These are phyloP conservation scores for Mycena pura DNA, from an alignment of 768 basidiomycete species.

Conservation along the genomic window DNA sequence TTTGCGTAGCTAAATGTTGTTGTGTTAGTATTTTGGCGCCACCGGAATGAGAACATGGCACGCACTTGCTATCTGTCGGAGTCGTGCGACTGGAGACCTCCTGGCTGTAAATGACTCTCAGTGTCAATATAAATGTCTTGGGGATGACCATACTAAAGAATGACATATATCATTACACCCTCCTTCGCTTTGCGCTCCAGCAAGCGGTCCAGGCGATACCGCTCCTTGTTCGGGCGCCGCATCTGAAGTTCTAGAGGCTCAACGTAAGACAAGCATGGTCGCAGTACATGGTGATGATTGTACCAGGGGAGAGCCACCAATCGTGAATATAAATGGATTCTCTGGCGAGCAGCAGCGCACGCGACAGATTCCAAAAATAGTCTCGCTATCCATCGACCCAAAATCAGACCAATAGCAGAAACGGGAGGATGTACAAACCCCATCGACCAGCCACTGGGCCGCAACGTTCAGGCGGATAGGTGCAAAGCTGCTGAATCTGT, in stretches of 20 bases:
- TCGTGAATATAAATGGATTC: constrained; percentile 94
- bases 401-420: constrained; percentile 2
- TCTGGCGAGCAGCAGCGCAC: constrained; percentile 88
- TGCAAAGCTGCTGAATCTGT: constrained; percentile 94
- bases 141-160: constrained; percentile 75
- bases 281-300: constrained; percentile 1
- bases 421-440: constrained; percentile 57
- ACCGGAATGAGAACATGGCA: constrained; percentile 11
- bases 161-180: constrained; percentile 95
- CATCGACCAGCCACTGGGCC: constrained; percentile 98
- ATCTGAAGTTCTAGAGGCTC: constrained; percentile 78
- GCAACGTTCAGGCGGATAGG: constrained; percentile 93
- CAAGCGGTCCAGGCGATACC: constrained; percentile 86
- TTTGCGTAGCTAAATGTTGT: constrained; percentile 75
- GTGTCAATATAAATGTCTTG: neutral
- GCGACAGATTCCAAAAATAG: constrained; percentile 97
- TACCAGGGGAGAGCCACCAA: constrained; percentile 96
- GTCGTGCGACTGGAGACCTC: constrained; percentile 97
- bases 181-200: constrained; percentile 92
- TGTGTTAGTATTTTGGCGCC: constrained; percentile 15
- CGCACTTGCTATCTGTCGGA: constrained; percentile 90
- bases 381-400: constrained; percentile 71
- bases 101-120: constrained; percentile 55
- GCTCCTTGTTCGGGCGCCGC: constrained; percentile 82
- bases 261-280: neutral